Evolutionary conservation across 768 basidiomycete species (phyloP).

Genomic region (Panaeolus papilionaceus): DNA sequence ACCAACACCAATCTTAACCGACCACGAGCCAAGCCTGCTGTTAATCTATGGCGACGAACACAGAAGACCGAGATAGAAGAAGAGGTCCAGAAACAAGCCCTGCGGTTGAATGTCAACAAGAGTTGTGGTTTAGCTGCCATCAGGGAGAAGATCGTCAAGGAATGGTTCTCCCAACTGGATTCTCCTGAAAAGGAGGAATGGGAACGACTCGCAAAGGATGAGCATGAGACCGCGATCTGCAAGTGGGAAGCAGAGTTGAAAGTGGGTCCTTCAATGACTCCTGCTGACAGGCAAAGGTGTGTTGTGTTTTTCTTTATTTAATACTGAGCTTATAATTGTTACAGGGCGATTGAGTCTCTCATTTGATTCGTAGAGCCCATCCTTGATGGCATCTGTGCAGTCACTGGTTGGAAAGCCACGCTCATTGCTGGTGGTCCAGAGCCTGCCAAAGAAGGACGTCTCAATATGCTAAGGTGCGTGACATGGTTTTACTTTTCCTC

Average conservation of each 20-base stretch:
- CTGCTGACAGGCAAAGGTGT: constrained; percentile 19
- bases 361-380: constrained; percentile 19
- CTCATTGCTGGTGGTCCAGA: constrained; percentile 25
- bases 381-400: constrained; percentile 18
- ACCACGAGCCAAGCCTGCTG: constrained; percentile 14
- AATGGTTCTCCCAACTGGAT: constrained; percentile 9
- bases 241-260: constrained; percentile 13
- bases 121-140: constrained; percentile 5
- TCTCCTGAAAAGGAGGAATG: constrained; percentile 2
- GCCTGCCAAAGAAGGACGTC: constrained; percentile 19
- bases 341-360: constrained; percentile 20
- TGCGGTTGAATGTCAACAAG: not conserved
- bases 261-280: not conserved
- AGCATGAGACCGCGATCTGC: not conserved
- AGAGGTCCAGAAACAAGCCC: not conserved
- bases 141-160: constrained; percentile 18
- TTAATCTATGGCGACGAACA: constrained; percentile 21
- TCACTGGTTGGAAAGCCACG: constrained; percentile 19
- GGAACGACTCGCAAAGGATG: constrained; percentile 13
- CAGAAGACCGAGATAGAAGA: constrained; percentile 8
- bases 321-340: not conserved
- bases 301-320: not conserved
- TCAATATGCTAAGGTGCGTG: constrained; percentile 17
- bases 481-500: not conserved
- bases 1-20: not conserved